Evolutionary conservation across 768 basidiomycete genomes (phyloP).

Genomic region (Neoboletus subvelutipes): DNA sequence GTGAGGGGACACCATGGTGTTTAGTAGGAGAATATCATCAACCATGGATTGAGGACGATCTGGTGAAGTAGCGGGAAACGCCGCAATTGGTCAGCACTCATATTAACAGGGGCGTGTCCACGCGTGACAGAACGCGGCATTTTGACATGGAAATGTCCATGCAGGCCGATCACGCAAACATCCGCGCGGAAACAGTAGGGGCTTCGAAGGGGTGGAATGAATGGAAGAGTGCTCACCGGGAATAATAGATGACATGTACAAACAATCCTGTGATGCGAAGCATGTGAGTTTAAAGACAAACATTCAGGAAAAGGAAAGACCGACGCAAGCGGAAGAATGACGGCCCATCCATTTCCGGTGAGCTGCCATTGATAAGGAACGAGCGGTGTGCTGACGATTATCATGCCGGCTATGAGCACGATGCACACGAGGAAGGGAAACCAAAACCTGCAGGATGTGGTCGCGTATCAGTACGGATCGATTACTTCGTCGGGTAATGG

Average conservation of each 20-base stretch:
- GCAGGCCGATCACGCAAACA: conserved; percentile 3
- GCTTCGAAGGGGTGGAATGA: conserved; percentile 3
- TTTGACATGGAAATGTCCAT: conserved; percentile 26
- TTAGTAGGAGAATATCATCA: conserved; percentile 76
- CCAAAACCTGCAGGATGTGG: conserved; percentile 29
- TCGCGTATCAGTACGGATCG: conserved; percentile 16
- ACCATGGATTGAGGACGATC: conserved; percentile 86
- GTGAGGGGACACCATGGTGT: conserved; percentile 8
- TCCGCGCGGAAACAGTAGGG: neutral
- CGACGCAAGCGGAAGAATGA: conserved; percentile 73
- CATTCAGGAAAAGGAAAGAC: conserved; percentile 26
- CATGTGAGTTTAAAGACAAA: neutral
- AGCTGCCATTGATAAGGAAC: conserved; percentile 72
- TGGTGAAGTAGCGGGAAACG: conserved; percentile 23
- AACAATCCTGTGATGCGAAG: conserved; percentile 46
- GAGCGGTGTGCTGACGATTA: conserved; percentile 51
- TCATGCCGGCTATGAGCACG: conserved; percentile 52
- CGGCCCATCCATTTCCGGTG: conserved; percentile 58
- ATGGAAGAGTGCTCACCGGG: conserved; percentile 54
- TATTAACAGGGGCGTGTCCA: neutral
- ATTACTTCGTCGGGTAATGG: conserved; percentile 5
- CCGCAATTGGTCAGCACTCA: conserved; percentile 17
- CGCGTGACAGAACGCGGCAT: conserved; percentile 3
- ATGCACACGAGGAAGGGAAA: conserved; percentile 50
- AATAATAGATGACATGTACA: conserved; percentile 68